Conservation (phyloP, 768 basidiomycete genomes). For the Trametes meyenii region DNA sequence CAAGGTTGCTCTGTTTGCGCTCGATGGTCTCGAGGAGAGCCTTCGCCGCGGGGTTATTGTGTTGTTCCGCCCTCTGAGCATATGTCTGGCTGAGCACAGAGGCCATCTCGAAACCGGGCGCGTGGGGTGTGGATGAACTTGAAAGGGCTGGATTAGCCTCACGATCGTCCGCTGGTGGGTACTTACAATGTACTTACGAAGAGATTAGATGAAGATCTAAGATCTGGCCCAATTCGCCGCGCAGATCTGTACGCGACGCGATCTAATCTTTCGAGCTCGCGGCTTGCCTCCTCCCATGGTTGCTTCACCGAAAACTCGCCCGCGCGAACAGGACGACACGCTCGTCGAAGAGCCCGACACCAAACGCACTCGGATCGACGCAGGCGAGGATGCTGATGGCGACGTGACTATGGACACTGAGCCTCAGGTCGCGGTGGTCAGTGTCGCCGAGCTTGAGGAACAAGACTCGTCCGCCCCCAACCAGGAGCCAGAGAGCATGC, state of each 20-base stretch:
- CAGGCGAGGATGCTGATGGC: conserved; percentile 17
- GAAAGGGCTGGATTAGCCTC: background rate
- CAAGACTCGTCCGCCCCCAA: conserved; percentile 1
- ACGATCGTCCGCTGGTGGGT: background rate
- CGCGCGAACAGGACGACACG: conserved; percentile 30
- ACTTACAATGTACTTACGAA: background rate
- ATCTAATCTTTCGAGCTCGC: conserved; percentile 17
- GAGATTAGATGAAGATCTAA: conserved; percentile 16
- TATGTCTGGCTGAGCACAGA: conserved; percentile 54
- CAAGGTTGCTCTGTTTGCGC: conserved; percentile 88
- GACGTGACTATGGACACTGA: conserved; percentile 23
- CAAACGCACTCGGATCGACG: conserved; percentile 43
- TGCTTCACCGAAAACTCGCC: conserved; percentile 23
- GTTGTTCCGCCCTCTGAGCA: conserved; percentile 55
- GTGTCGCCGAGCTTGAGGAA: conserved; percentile 15
- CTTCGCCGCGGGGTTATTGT: conserved; percentile 77
- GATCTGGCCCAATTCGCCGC: background rate
- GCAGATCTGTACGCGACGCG: conserved; percentile 9
- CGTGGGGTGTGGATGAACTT: background rate
- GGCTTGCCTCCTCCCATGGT: conserved; percentile 14
- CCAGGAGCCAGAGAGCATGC: conserved; percentile 29
- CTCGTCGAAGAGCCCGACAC: conserved; percentile 31
- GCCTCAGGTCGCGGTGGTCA: conserved; percentile 17
- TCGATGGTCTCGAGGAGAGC: conserved; percentile 80
- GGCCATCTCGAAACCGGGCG: conserved; percentile 38